Conservation (phyloP, 257 asterid genomes). For the Euphrasia confusa region DNA sequence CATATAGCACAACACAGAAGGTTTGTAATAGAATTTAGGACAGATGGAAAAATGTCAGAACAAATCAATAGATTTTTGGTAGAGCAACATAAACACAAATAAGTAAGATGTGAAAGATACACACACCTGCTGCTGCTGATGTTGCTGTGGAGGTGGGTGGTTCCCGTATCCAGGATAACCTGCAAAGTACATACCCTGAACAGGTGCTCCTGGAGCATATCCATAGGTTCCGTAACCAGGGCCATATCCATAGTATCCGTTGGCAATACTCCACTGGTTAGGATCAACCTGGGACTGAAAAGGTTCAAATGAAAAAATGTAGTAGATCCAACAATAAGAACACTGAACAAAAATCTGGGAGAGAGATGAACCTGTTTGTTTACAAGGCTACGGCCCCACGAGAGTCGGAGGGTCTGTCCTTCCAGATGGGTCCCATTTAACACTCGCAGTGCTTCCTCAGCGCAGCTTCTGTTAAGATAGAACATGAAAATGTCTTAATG, state of each 20-base stretch:
- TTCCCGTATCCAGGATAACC: constrained; percentile 78
- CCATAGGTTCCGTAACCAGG: constrained; percentile 79
- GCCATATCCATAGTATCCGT: constrained; percentile 57
- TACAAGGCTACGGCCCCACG: constrained; percentile 97
- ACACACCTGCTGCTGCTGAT: constrained; percentile 28
- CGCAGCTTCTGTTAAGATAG: constrained; percentile 59
- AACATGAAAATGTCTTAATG: background rate
- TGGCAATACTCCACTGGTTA: constrained; percentile 43
- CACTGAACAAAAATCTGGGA: no score
- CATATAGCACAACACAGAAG: no score
- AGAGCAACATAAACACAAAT: no score
- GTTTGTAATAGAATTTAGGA: no score
- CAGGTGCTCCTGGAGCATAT: constrained; percentile 65
- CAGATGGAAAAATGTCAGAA: no score
- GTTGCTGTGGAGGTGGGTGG: constrained; percentile 50
- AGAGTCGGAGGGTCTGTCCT: constrained; percentile 83
- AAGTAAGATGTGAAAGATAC: background rate
- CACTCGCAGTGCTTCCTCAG: constrained; percentile 76
- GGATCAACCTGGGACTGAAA: constrained; percentile 41
- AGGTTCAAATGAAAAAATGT: background rate
- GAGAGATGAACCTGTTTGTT: constrained; percentile 65
- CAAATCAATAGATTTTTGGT: no score
- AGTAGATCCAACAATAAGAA: no score
- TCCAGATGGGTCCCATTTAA: constrained; percentile 74
- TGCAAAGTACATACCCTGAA: constrained; percentile 66